A percentile compares a stretch with the other conserved stretches of the same genome.
phyloP scores from a whole-genome alignment of 352 stramenopile genomes.

The Globisporangium barbulae region DNA sequence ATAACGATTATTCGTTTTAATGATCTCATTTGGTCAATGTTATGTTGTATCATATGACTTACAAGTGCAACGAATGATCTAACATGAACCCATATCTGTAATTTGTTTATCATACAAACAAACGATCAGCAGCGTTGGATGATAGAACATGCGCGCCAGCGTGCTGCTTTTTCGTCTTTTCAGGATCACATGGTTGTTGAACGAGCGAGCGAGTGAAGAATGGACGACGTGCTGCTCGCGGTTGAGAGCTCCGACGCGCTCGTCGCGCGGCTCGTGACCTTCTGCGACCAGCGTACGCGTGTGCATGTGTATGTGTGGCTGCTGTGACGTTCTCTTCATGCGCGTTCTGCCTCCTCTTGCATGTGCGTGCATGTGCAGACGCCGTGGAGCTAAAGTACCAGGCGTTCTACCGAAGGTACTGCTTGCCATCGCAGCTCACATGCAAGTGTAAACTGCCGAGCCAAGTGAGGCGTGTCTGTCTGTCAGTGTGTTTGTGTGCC shows the following conservation, averaged over 20 bases:
- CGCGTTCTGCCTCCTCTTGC: not conserved
- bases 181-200: too few species aligned
- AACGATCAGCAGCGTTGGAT: too few species aligned
- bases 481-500: not conserved
- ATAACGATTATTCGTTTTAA: too few species aligned
- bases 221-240: constrained; percentile 41
- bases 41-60: too few species aligned
- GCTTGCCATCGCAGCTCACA: not conserved
- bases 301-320: not conserved
- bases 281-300: constrained; percentile 31
- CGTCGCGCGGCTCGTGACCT: constrained; percentile 35
- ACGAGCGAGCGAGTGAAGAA: constrained; percentile 5
- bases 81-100: too few species aligned
- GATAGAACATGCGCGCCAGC: too few species aligned
- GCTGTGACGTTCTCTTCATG: not conserved
- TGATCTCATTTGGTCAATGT: too few species aligned
- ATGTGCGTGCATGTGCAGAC: constrained; percentile 7
- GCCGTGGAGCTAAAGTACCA: constrained; percentile 15
- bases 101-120: too few species aligned
- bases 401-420: constrained; percentile 13
- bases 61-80: too few species aligned
- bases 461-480: not conserved
- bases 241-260: constrained; percentile 43
- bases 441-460: not conserved
- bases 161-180: too few species aligned